Evolutionary conservation across 176 grass and related monocot species (phyloP).

Genomic region (Cocos nucifera): DNA sequence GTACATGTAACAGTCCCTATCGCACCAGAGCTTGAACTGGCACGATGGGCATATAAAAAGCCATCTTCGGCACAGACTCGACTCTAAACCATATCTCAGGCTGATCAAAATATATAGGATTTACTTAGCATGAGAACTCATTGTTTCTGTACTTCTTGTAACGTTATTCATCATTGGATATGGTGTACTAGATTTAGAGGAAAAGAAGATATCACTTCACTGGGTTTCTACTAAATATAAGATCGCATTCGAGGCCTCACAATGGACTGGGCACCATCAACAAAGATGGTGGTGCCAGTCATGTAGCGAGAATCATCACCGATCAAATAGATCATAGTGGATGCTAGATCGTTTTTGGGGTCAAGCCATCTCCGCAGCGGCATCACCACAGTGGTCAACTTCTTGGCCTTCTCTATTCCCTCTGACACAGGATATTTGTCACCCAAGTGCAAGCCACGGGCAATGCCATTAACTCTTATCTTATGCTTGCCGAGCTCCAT

Average conservation of each 20-base stretch:
- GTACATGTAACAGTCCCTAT: no score
- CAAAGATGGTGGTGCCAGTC: slow-evolving; percentile 73
- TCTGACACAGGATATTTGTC: slow-evolving; percentile 54
- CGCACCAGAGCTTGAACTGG: no score
- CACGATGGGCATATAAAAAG: no score
- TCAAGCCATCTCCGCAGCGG: slow-evolving; percentile 78
- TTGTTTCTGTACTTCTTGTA: no score
- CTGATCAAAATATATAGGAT: no score
- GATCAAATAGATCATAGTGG: slow-evolving; percentile 66
- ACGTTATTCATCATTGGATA: no score
- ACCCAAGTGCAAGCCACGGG: slow-evolving; percentile 55
- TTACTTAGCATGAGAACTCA: no score
- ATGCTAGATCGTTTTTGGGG: slow-evolving; percentile 63
- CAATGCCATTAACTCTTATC: slow-evolving; percentile 65
- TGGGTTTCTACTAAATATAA: slow-evolving; percentile 38
- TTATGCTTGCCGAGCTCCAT: slow-evolving; percentile 93
- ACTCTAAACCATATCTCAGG: no score
- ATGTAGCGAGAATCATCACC: slow-evolving; percentile 79
- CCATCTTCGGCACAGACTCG: no score
- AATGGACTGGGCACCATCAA: slow-evolving; percentile 83
- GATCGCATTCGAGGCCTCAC: slow-evolving; percentile 67
- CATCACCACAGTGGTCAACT: slow-evolving; percentile 37
- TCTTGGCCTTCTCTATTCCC: slow-evolving; percentile 47
- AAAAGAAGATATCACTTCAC: no score
- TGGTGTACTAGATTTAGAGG: no score